Percentiles rank a stretch among this genome's conserved stretches.
Evolutionary conservation across 345 rosid species (phyloP).

Genomic region (Citrus reticulata): DNA sequence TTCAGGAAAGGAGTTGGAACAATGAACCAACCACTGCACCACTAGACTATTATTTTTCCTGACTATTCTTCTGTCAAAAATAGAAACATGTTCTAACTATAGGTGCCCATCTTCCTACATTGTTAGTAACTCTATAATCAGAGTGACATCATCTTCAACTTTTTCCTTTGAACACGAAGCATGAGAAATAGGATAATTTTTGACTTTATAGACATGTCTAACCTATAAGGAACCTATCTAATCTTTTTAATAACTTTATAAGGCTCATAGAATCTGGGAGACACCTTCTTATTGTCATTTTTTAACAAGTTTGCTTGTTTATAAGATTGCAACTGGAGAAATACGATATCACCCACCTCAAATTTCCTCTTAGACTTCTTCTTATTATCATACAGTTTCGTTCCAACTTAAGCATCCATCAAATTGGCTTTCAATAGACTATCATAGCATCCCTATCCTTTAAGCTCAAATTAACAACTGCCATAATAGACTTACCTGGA

Average conservation of each 20-base stretch:
- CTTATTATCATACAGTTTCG: too few species aligned
- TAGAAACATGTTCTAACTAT: not conserved
- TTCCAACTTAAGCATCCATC: too few species aligned
- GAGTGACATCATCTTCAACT: not conserved
- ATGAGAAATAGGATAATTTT: not conserved
- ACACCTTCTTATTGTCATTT: too few species aligned
- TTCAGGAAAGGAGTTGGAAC: not conserved
- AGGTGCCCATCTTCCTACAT: not conserved
- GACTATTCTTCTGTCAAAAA: not conserved
- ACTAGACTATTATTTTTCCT: not conserved
- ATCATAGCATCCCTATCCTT: too few species aligned
- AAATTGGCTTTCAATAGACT: too few species aligned
- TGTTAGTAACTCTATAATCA: not conserved
- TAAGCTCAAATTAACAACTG: too few species aligned
- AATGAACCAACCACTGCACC: not conserved
- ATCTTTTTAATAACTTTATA: not conserved
- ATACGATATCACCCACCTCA: not conserved
- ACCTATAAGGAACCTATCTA: not conserved
- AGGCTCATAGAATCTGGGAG: too few species aligned
- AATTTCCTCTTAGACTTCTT: not conserved
- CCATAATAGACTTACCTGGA: too few species aligned
- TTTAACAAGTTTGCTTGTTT: not conserved
- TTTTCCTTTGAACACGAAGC: not conserved
- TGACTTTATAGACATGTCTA: not conserved
- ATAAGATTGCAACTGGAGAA: not conserved